phyloP scores from a whole-genome alignment of 106 monocot genomes.

The Dendrobium huoshanense region DNA sequence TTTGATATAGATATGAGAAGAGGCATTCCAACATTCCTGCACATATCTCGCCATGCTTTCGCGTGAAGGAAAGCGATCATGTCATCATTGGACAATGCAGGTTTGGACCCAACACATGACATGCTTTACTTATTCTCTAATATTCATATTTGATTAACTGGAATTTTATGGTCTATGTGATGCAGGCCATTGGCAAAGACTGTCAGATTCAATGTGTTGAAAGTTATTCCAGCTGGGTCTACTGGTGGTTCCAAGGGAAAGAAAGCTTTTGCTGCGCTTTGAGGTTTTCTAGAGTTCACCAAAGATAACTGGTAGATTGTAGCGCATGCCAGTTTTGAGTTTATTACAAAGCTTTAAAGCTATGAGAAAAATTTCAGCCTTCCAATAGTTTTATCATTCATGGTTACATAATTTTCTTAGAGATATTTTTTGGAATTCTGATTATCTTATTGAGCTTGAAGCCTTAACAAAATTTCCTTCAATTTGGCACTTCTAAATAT shows the following conservation, averaged over 20 bases:
- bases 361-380: no score
- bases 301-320: no score
- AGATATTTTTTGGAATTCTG: no score
- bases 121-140: neutral
- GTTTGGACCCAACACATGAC: neutral
- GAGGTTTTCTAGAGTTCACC: neutral
- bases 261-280: slow-evolving; percentile 65
- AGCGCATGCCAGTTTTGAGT: no score
- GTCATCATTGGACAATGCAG: slow-evolving; percentile 9
- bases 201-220: slow-evolving; percentile 75
- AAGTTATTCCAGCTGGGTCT: slow-evolving; percentile 71
- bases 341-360: no score
- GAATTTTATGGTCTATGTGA: neutral
- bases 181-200: slow-evolving; percentile 71
- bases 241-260: slow-evolving; percentile 41
- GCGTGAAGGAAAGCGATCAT: slow-evolving; percentile 7
- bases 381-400: no score
- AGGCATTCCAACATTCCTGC: slow-evolving; percentile 7
- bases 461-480: no score
- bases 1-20: neutral
- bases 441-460: no score
- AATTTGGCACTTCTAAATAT: no score
- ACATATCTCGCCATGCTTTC: slow-evolving; percentile 1
- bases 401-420: no score
- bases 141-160: neutral